Percentiles rank a stretch among this genome's conserved stretches.
These are phyloP conservation scores for Zygotorulaspora florentina DNA, from an alignment of 805 yeast species.

Conservation along the genomic window DNA sequence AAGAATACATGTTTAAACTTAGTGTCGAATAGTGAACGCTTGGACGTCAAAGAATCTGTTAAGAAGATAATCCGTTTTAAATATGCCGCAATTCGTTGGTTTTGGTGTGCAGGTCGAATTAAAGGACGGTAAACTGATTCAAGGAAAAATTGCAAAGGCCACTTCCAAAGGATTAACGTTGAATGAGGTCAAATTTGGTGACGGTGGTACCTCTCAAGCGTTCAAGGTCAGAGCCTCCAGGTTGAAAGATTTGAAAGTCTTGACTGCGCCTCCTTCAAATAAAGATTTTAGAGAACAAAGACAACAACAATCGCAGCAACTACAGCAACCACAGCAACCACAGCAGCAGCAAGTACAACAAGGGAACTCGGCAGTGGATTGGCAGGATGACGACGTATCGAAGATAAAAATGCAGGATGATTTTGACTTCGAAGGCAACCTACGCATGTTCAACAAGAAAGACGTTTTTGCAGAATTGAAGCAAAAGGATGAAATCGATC, in stretches of 20 bases:
- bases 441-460: slow-evolving; percentile 76
- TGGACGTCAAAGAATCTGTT: not conserved
- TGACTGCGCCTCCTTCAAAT: slow-evolving; percentile 25
- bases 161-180: slow-evolving; percentile 39
- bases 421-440: slow-evolving; percentile 80
- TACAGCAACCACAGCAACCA: slow-evolving; percentile 2
- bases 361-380: slow-evolving; percentile 38
- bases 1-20: too few relatives aligned
- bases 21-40: too few relatives aligned
- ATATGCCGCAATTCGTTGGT: slow-evolving; percentile 42
- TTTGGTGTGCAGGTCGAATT: slow-evolving; percentile 44
- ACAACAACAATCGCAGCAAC: slow-evolving; percentile 6
- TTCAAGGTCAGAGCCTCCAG: slow-evolving; percentile 35
- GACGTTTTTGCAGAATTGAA: slow-evolving; percentile 75
- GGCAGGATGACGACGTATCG: slow-evolving; percentile 48
- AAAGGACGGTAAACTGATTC: slow-evolving; percentile 39
- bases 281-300: slow-evolving; percentile 7
- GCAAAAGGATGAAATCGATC: slow-evolving; percentile 55
- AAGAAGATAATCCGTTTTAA: not conserved
- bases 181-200: slow-evolving; percentile 36
- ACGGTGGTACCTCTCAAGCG: slow-evolving; percentile 31
- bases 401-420: slow-evolving; percentile 52
- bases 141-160: slow-evolving; percentile 42
- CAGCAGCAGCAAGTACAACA: slow-evolving; percentile 4
- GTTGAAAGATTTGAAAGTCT: slow-evolving; percentile 34